These are phyloP conservation scores for Straminergon stramineum DNA, from an alignment of 225 moss, liverwort and hornwort species.

Conservation along the genomic window DNA sequence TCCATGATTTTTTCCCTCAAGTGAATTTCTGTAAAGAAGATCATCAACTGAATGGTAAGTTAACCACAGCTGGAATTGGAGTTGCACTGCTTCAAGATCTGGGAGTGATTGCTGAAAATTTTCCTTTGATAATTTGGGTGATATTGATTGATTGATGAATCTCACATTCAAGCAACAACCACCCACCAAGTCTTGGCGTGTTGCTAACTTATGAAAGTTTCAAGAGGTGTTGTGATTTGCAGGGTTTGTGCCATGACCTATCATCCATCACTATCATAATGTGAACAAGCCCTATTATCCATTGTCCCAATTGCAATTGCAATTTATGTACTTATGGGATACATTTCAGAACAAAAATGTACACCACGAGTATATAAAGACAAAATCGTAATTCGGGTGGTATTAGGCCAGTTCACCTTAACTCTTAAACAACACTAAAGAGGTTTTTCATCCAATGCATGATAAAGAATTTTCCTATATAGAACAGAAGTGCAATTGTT, in stretches of 20 bases:
- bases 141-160: slow-evolving; percentile 1
- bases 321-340: no score
- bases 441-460: no score
- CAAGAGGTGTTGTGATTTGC: background rate
- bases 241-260: background rate
- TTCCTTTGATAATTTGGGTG: background rate
- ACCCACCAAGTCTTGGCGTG: slow-evolving; percentile 17
- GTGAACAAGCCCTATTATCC: no score
- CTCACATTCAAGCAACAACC: background rate
- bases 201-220: background rate
- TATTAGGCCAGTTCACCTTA: no score
- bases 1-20: background rate
- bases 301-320: no score
- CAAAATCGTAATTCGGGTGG: no score
- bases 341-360: no score
- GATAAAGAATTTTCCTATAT: no score
- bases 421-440: no score
- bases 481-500: no score
- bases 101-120: background rate
- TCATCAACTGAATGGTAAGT: background rate
- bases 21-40: background rate
- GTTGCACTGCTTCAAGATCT: background rate
- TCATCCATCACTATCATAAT: background rate
- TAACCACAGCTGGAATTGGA: background rate
- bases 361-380: no score